These are phyloP conservation scores for Lactarius sanguifluus DNA, from an alignment of 768 basidiomycete genomes.

Conservation along the genomic window DNA sequence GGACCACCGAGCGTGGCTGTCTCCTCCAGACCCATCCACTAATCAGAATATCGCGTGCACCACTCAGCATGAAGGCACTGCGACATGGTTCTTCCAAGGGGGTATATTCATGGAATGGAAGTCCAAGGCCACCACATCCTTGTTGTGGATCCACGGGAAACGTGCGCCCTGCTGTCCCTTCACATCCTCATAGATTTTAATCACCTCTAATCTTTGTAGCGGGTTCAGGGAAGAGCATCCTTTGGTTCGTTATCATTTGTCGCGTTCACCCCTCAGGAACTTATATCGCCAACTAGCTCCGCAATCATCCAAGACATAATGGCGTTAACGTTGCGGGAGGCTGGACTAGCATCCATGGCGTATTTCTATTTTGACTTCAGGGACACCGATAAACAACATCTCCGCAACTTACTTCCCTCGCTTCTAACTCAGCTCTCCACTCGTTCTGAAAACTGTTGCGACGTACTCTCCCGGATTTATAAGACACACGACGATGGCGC, in stretches of 20 bases:
- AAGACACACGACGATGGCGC: background rate
- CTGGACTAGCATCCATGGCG: background rate
- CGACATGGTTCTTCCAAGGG: background rate
- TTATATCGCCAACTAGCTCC: background rate
- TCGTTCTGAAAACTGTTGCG: background rate
- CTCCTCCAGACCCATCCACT: background rate
- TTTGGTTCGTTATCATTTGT: background rate
- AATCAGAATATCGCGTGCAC: background rate
- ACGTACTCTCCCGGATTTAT: background rate
- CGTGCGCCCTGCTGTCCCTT: background rate
- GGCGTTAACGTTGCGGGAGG: background rate
- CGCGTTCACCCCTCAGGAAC: background rate
- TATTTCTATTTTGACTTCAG: background rate
- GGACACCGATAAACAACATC: background rate
- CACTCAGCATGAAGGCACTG: background rate
- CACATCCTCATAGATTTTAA: background rate
- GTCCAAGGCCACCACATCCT: background rate
- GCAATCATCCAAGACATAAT: background rate
- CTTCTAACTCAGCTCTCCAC: background rate
- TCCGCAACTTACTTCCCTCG: background rate
- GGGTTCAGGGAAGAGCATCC: background rate
- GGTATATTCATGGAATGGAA: background rate
- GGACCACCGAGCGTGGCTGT: background rate
- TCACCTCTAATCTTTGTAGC: background rate
- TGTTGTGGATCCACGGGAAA: slow-evolving; percentile 10